Percentiles rank a stretch among this genome's conserved stretches.
These are phyloP conservation scores for Monilinia polystroma DNA, from an alignment of 2,329 filamentous ascomycete genomes.

Conservation along the genomic window DNA sequence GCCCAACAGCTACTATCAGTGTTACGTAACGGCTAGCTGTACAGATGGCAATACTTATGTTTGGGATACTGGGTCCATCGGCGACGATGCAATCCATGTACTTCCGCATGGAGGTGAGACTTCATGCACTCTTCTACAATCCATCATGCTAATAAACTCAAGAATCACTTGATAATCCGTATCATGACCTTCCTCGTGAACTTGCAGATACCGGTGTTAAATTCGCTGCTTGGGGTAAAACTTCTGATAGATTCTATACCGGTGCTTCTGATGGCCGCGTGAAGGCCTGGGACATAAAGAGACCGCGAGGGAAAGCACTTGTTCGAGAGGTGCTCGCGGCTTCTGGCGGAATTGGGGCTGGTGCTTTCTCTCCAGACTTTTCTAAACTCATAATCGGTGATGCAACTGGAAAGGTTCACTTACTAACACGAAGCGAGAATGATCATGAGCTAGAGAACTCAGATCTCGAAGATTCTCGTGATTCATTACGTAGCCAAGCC, in stretches of 20 bases:
- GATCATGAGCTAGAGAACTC: constrained; percentile 40
- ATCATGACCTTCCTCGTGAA: constrained; percentile 44
- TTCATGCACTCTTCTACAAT: background rate
- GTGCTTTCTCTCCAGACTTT: constrained; percentile 57
- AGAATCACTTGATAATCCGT: constrained; percentile 38
- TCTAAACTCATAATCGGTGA: constrained; percentile 59
- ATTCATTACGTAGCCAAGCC: background rate
- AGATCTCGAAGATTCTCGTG: constrained; percentile 2
- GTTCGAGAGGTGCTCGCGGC: constrained; percentile 55
- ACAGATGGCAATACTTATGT: constrained; percentile 62
- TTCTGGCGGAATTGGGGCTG: constrained; percentile 56
- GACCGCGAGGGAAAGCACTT: constrained; percentile 44
- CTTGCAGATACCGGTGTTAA: constrained; percentile 61
- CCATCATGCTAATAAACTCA: constrained; percentile 25
- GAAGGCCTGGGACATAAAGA: constrained; percentile 61
- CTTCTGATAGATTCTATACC: constrained; percentile 58
- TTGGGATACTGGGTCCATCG: constrained; percentile 56
- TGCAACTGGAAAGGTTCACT: constrained; percentile 58
- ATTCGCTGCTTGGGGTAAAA: constrained; percentile 61
- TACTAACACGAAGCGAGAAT: constrained; percentile 49
- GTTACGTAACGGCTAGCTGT: constrained; percentile 60
- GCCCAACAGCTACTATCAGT: constrained; percentile 51
- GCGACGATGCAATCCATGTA: constrained; percentile 56
- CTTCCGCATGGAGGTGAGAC: constrained; percentile 51
- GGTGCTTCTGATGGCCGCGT: constrained; percentile 62